Conservation (phyloP, 1,284 basidiomycete genomes). For the Mycosarcoma maydis region DNA sequence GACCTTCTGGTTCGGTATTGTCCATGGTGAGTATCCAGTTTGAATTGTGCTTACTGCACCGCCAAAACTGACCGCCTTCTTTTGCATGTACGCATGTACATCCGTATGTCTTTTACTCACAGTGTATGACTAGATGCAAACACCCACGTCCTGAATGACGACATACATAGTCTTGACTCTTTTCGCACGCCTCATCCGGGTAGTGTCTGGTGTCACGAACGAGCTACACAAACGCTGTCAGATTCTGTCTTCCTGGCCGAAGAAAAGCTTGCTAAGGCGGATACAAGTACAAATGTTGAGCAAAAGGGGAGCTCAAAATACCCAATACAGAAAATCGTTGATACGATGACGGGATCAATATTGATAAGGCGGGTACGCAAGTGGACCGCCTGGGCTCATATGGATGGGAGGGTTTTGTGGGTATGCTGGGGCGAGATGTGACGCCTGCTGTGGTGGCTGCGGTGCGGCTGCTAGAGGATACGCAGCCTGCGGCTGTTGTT, state of each 20-base stretch:
- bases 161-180: no score
- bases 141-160: no score
- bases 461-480: slow-evolving; percentile 7
- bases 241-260: neutral
- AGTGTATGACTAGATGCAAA: slow-evolving; percentile 11
- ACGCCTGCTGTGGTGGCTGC: slow-evolving; percentile 11
- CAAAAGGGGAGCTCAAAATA: neutral
- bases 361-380: slow-evolving; percentile 27
- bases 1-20: slow-evolving; percentile 64
- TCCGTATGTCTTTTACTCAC: no score
- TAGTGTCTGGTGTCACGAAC: no score
- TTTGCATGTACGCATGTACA: neutral
- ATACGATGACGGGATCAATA: neutral
- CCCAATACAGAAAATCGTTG: neutral
- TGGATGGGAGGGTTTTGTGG: slow-evolving; percentile 22
- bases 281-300: slow-evolving; percentile 28
- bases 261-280: neutral
- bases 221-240: neutral
- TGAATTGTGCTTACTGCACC: no score
- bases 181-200: no score
- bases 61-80: neutral
- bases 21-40: slow-evolving; percentile 62
- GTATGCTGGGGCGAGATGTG: slow-evolving; percentile 3
- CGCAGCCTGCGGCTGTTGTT: slow-evolving; percentile 2
- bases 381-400: slow-evolving; percentile 20